phyloP scores from a whole-genome alignment of 129 eudicot species.

The Chrysanthemum seticuspe region DNA sequence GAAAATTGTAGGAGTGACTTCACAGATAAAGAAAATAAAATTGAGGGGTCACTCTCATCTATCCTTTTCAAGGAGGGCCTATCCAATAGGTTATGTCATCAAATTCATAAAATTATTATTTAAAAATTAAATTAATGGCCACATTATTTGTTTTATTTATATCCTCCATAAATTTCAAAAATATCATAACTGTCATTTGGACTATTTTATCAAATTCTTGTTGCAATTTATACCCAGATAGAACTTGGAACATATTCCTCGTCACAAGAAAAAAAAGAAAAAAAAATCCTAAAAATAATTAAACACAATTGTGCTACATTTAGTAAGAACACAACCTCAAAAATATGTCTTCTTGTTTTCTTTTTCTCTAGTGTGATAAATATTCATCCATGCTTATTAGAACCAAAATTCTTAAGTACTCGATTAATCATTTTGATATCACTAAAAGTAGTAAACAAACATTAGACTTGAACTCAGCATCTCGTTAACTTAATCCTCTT shows the following conservation, averaged over 20 bases:
- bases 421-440: too few relatives aligned
- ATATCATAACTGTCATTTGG: neutral
- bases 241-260: neutral
- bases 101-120: neutral
- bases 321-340: neutral
- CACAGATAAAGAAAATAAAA: neutral
- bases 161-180: constrained; percentile 3
- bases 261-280: neutral
- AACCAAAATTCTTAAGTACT: too few relatives aligned
- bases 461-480: too few relatives aligned
- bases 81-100: constrained; percentile 24
- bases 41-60: constrained; percentile 11
- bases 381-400: too few relatives aligned
- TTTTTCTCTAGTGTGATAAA: too few relatives aligned
- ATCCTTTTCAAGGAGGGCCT: constrained; percentile 23
- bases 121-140: neutral
- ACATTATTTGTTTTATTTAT: constrained; percentile 10
- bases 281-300: neutral
- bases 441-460: too few relatives aligned
- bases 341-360: too few relatives aligned
- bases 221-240: neutral
- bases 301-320: neutral
- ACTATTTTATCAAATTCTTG: neutral
- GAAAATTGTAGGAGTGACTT: too few relatives aligned
- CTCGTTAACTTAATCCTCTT: too few relatives aligned